A percentile compares a stretch with the other conserved stretches of the same genome.
phyloP scores from a whole-genome alignment of 2,329 filamentous ascomycete species.

The Aspergillus tamarii region DNA sequence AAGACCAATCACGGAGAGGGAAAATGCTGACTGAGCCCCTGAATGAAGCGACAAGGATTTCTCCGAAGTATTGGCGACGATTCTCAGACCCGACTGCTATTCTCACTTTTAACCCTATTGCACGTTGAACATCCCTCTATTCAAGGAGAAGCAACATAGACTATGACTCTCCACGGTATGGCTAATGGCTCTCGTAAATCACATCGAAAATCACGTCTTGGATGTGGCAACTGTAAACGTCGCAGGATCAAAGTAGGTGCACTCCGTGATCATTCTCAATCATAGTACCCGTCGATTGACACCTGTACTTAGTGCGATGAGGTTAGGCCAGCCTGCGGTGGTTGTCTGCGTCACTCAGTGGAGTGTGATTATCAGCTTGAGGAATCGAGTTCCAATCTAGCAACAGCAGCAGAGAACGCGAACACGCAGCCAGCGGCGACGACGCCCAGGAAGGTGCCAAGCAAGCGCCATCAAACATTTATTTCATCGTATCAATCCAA shows the following conservation, averaged over 20 bases:
- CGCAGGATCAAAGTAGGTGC: slow-evolving; percentile 18
- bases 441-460: not conserved
- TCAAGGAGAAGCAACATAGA: not conserved
- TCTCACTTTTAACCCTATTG: not conserved
- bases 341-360: slow-evolving; percentile 17
- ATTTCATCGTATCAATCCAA: slow-evolving; percentile 12
- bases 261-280: not conserved
- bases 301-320: slow-evolving; percentile 16
- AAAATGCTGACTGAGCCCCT: not conserved
- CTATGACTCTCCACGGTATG: not conserved
- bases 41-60: not conserved
- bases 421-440: too few relatives aligned
- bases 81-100: not conserved
- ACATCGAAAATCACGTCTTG: slow-evolving; percentile 18
- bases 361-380: slow-evolving; percentile 12
- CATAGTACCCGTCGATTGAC: not conserved
- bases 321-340: slow-evolving; percentile 13
- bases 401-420: not conserved
- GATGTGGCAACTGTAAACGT: slow-evolving; percentile 18
- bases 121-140: not conserved
- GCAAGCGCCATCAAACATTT: slow-evolving; percentile 5
- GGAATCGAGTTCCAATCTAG: not conserved
- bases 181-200: slow-evolving; percentile 10
- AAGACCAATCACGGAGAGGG: not conserved
- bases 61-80: not conserved